Evolutionary conservation across 176 grass and related monocot genomes (phyloP).

Genomic region (Aegilops speltoides): DNA sequence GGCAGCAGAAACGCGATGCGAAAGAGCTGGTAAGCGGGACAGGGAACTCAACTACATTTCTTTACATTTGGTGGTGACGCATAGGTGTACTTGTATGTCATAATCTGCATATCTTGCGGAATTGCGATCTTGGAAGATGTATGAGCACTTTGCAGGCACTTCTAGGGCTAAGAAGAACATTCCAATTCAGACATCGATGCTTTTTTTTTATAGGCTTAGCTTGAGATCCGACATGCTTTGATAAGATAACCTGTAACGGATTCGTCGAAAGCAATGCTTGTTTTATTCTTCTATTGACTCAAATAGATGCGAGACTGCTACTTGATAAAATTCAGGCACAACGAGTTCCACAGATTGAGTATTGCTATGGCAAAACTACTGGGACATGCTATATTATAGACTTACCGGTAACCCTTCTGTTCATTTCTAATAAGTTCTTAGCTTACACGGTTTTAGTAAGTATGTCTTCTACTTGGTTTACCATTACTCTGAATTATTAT

Average conservation of each 20-base stretch:
- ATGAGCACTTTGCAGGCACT: neutral
- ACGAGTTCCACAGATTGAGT: neutral
- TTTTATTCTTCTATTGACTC: neutral
- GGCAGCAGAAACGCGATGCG: constrained; percentile 83
- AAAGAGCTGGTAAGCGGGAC: constrained; percentile 77
- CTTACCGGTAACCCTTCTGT: neutral
- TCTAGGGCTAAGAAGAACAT: constrained; percentile 3
- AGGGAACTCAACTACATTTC: neutral
- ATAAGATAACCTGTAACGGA: neutral
- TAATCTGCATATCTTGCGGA: neutral
- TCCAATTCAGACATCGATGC: neutral
- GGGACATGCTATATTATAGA: neutral
- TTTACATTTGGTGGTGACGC: neutral
- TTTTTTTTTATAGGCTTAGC: neutral
- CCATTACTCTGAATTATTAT: neutral
- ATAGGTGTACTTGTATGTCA: neutral
- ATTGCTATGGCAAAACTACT: neutral
- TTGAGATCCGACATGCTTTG: neutral
- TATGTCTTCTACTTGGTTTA: neutral
- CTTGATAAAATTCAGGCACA: neutral
- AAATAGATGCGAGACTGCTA: neutral
- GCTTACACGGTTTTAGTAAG: neutral
- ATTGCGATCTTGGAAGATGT: neutral
- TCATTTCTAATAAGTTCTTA: neutral
- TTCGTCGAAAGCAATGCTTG: neutral